A percentile compares a stretch with the other conserved stretches of the same genome.
Evolutionary conservation across 768 basidiomycete genomes (phyloP).

Genomic region (Mycena indigotica): DNA sequence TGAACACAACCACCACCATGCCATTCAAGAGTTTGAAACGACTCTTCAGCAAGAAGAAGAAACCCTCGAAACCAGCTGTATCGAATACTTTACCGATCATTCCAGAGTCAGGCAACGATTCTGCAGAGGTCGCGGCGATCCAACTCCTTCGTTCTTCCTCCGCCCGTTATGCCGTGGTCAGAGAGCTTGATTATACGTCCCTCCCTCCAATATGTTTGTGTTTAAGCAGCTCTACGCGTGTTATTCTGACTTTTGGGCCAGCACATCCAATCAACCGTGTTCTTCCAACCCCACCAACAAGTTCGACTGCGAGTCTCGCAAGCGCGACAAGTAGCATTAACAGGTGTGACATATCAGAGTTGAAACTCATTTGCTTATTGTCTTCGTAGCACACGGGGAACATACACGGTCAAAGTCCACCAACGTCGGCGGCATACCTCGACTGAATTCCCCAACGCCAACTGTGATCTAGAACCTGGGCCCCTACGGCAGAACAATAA

Average conservation of each 20-base stretch:
- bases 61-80: background rate
- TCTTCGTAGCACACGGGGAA: constrained; percentile 40
- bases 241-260: constrained; percentile 25
- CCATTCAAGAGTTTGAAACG: constrained; percentile 12
- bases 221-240: background rate
- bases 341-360: constrained; percentile 21
- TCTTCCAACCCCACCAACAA: constrained; percentile 44
- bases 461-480: constrained; percentile 39
- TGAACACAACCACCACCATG: background rate
- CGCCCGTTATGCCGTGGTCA: constrained; percentile 58
- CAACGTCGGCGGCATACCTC: constrained; percentile 59
- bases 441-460: constrained; percentile 69
- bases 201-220: constrained; percentile 74
- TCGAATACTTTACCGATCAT: constrained; percentile 9
- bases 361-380: background rate
- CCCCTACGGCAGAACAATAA: constrained; percentile 46
- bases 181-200: constrained; percentile 56
- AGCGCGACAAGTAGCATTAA: constrained; percentile 46
- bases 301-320: constrained; percentile 55
- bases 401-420: constrained; percentile 75
- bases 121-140: constrained; percentile 42
- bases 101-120: constrained; percentile 16
- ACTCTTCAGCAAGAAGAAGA: constrained; percentile 13
- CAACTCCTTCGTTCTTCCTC: constrained; percentile 73
- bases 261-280: constrained; percentile 71